Evolutionary conservation across 768 basidiomycete species (phyloP), one percentile per base, ranked within the genome.

Genomic region (Ephemerocybe angulata): DNA sequence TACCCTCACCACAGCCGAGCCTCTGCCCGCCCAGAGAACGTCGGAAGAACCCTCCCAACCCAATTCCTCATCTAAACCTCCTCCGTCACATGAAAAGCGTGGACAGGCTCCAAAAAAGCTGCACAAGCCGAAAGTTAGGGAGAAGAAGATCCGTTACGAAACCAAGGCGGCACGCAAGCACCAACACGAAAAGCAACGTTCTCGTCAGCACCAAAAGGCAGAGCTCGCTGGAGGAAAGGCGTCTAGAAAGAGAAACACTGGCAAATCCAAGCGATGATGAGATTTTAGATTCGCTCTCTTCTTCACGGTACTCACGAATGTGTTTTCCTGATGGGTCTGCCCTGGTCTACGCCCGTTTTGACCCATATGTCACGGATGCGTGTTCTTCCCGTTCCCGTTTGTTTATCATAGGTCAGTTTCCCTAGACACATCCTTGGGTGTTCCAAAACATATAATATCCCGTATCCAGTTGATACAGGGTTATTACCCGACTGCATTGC

Each of bases 1-100:
- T 62, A 69, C 76, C 41, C 69, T 86, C 65, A 75, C 81, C 29
- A 79, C 84, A 58, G 84, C 76, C 6, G 70, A 74, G 35, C 59
- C 67, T 11, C 59, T 59, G 51, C 42, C 64, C 24, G 50, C 61
- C 47, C 48, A 42, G 35, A 53, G 12, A 25, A 35, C 42, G 21
- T 51, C 48, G 24, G 41, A 21, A 31, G 44, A 50, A 43, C 28
- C 37, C 15, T 25, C 53, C n/a, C 25, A 28, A 33, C 57, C 46
- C 48, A 54, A 60, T 30, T 21, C 60, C 3, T 40, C 56, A 27
- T 41, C 60, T 48, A 17, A 15, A 28, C 49, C 30, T 42, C 47
- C 47, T 22, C 42, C 33, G 33, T 33, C 33, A 38, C 29, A 44
- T 13, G 19, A 46, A 47, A 47, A 27, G 30, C 29, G 19, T 24